These are phyloP conservation scores for Zanthoxylum bungeanum DNA, from an alignment of 345 rosid genomes.

Conservation along the genomic window DNA sequence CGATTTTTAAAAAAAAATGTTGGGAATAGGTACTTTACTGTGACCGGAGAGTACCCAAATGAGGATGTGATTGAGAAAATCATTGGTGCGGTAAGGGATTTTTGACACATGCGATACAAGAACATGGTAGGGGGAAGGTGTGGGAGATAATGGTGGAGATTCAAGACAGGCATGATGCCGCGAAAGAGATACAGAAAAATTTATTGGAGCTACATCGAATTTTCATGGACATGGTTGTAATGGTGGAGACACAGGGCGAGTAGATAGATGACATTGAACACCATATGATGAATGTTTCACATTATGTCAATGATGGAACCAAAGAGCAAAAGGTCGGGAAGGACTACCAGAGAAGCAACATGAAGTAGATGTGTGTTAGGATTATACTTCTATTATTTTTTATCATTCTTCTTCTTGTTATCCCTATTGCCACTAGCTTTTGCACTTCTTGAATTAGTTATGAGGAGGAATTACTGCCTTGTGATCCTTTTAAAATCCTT, in stretches of 20 bases:
- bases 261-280: slow-evolving; percentile 93
- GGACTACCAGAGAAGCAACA: slow-evolving; percentile 63
- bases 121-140: slow-evolving; percentile 91
- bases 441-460: slow-evolving; percentile 54
- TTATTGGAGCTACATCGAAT: slow-evolving; percentile 90
- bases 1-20: too few species aligned
- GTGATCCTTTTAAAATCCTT: slow-evolving; percentile 28
- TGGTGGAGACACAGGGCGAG: slow-evolving; percentile 94
- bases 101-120: slow-evolving; percentile 66
- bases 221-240: slow-evolving; percentile 92
- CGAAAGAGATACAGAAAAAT: slow-evolving; percentile 91
- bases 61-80: slow-evolving; percentile 89
- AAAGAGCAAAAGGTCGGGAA: slow-evolving; percentile 70
- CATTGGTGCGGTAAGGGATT: slow-evolving; percentile 70
- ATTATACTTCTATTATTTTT: slow-evolving; percentile 62
- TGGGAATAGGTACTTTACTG: slow-evolving; percentile 86
- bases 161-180: slow-evolving; percentile 85
- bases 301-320: slow-evolving; percentile 78
- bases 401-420: slow-evolving; percentile 59
- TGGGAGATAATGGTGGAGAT: slow-evolving; percentile 91
- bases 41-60: slow-evolving; percentile 80
- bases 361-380: slow-evolving; percentile 82
- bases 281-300: slow-evolving; percentile 77
- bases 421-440: slow-evolving; percentile 75
- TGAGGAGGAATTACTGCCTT: slow-evolving; percentile 37